Base-by-base conservation (phyloP, 176 grass and related monocot species). In the Hsuehochloa calcarea region DNA sequence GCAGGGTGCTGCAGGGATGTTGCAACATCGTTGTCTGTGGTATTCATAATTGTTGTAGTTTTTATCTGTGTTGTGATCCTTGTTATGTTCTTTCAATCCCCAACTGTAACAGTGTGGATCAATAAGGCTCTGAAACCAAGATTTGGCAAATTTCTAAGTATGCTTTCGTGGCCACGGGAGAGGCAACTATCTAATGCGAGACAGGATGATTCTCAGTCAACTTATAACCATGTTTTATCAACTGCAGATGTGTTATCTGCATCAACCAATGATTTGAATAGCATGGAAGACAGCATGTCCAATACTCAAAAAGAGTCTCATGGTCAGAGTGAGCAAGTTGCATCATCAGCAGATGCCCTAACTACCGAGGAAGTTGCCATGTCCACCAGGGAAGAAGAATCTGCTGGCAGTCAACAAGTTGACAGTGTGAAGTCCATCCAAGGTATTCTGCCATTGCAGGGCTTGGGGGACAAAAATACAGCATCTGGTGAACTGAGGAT, bases 1-100 rank as follows among this genome's bases (percentile, higher is more conserved):
- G 70, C 82, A 75, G 82, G 70, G 20, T 75, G 70, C 70, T 75
- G 82, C 34, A 52, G 70, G 70, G 62, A 73, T 65, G 27, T 64
- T 38, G 14, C 70, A 51, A 84, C 70, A 84, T 84, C 70, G 0
- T n/a, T 73, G 38, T 62, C 39, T 16, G 55, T 83, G 25, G 2
- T 83, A 59, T 34, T 73, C 40, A 62, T 83, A 62, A 60, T 73
- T 73, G 11, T n/a, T 62, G 40, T 74, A 59, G 69, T 83, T 73
- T 60, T 83, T 8, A 73, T 83, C 25, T 83, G 68, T 22, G 40
- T 73, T 10, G 17, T 49, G 26, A 19, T 74, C 12, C 68, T 74
- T 72, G 55, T 63, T 49, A 45, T 47, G 2, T 62, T 72, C 4
- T 71, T 83, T 63, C 39, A 62, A 61, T 83, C 26, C 27, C 1